Conservation (phyloP, 345 rosid species). For the Streptanthus diversifolius region DNA sequence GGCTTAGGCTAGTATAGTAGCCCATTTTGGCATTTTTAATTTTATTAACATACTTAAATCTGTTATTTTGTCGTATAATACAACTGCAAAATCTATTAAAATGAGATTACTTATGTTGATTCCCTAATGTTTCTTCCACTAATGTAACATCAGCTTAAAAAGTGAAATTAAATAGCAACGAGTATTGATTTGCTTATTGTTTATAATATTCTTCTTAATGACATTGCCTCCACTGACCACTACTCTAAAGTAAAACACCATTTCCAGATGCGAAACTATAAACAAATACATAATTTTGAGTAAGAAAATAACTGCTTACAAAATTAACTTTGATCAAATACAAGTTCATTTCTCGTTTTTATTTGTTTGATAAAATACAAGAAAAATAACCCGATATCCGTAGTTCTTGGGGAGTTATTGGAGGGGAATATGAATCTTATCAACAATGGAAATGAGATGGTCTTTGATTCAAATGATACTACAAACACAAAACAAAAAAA, state of each 20-base stretch:
- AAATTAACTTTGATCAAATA: background rate
- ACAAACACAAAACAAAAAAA: background rate
- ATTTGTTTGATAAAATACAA: background rate
- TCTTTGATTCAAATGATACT: background rate
- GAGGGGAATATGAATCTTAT: background rate
- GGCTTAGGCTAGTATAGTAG: conserved; percentile 23
- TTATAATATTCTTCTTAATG: conserved; percentile 4
- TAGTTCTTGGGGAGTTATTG: background rate
- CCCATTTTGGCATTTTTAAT: conserved; percentile 20
- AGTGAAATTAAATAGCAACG: background rate
- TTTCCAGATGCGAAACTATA: conserved; percentile 8
- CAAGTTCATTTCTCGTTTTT: background rate
- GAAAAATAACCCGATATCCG: background rate
- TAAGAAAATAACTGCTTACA: background rate
- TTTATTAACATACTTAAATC: conserved; percentile 11
- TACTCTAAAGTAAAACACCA: conserved; percentile 17
- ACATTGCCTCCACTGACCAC: conserved; percentile 20
- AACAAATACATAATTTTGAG: background rate
- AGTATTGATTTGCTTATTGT: conserved; percentile 13
- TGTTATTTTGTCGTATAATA: conserved; percentile 22
- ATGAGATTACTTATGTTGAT: conserved; percentile 19
- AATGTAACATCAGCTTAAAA: conserved; percentile 16
- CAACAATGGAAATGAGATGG: too few relatives aligned
- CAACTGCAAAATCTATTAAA: conserved; percentile 16
- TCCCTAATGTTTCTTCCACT: conserved; percentile 29